A percentile compares a stretch with the other conserved stretches of the same genome.
phyloP scores from a whole-genome alignment of 2,329 filamentous ascomycete species.

The Clarireedia homoeocarpa region DNA sequence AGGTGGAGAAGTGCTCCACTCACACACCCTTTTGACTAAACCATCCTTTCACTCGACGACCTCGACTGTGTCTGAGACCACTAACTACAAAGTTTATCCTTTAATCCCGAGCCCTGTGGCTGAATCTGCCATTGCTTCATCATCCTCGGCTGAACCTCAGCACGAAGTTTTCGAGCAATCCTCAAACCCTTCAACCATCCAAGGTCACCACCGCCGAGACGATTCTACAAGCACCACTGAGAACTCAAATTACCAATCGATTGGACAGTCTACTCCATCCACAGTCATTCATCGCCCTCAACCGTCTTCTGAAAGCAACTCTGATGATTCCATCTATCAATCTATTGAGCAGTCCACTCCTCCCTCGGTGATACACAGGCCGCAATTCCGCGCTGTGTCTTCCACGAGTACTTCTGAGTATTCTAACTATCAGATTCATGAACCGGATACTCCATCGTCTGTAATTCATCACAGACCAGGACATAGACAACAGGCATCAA shows the following conservation, averaged over 20 bases:
- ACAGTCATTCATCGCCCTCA: slow-evolving; percentile 4
- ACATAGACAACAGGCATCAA: slow-evolving; percentile 5
- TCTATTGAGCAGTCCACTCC: neutral
- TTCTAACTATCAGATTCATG: slow-evolving; percentile 9
- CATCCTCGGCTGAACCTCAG: slow-evolving; percentile 9
- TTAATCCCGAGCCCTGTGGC: slow-evolving; percentile 14
- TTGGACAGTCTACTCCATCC: slow-evolving; percentile 6
- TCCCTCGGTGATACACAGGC: slow-evolving; percentile 5
- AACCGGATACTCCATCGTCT: slow-evolving; percentile 6
- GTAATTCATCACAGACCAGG: neutral
- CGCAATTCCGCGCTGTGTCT: neutral
- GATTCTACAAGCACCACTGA: neutral
- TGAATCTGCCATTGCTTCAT: slow-evolving; percentile 15
- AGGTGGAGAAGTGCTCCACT: slow-evolving; percentile 16
- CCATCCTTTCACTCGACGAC: slow-evolving; percentile 28
- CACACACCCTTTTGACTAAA: slow-evolving; percentile 27
- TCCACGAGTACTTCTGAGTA: slow-evolving; percentile 6
- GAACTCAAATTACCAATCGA: neutral
- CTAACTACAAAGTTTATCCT: slow-evolving; percentile 29
- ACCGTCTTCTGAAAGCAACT: neutral
- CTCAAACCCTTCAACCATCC: neutral
- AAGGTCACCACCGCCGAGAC: neutral
- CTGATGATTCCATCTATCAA: slow-evolving; percentile 7
- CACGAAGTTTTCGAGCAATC: slow-evolving; percentile 6
- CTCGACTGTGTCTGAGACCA: slow-evolving; percentile 27